Conservation (phyloP, 441 rosid species). For the Raphanus hybrid region DNA sequence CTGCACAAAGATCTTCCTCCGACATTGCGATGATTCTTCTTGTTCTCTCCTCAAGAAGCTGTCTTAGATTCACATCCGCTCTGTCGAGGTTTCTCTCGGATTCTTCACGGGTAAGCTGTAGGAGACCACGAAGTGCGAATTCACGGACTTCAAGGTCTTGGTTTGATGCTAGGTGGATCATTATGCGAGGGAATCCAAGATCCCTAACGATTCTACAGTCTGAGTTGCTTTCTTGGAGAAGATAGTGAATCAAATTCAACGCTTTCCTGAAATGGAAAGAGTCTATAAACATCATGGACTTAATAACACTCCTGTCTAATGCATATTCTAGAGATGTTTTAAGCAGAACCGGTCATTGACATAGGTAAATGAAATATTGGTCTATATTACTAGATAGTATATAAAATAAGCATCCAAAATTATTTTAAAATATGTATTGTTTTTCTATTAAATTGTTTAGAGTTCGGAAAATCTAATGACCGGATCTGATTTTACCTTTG, state of each 20-base stretch:
- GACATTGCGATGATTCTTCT: slow-evolving; percentile 62
- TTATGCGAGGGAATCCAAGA: slow-evolving; percentile 76
- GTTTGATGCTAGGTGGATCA: slow-evolving; percentile 85
- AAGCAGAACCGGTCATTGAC: no score
- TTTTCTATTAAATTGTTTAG: no score
- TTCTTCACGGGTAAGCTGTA: slow-evolving; percentile 68
- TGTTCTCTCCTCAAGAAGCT: slow-evolving; percentile 69
- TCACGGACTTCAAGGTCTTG: slow-evolving; percentile 77
- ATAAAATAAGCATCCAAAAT: no score
- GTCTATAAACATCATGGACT: not conserved
- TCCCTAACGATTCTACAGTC: slow-evolving; percentile 66
- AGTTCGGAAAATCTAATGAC: no score
- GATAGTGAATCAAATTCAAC: slow-evolving; percentile 82
- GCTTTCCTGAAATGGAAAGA: slow-evolving; percentile 70
- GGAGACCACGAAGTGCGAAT: slow-evolving; percentile 79
- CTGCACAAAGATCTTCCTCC: slow-evolving; percentile 71
- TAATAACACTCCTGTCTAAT: not conserved
- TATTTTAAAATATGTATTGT: no score
- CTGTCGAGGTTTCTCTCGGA: slow-evolving; percentile 46
- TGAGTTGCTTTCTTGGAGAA: slow-evolving; percentile 72
- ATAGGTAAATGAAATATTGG: no score
- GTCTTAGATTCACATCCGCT: slow-evolving; percentile 60
- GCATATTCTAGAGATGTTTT: no score
- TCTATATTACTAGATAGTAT: no score
- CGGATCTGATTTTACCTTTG: slow-evolving; percentile 59